Evolutionary conservation across 1,284 basidiomycete species (phyloP).

Genomic region (Meripilus lineatus): DNA sequence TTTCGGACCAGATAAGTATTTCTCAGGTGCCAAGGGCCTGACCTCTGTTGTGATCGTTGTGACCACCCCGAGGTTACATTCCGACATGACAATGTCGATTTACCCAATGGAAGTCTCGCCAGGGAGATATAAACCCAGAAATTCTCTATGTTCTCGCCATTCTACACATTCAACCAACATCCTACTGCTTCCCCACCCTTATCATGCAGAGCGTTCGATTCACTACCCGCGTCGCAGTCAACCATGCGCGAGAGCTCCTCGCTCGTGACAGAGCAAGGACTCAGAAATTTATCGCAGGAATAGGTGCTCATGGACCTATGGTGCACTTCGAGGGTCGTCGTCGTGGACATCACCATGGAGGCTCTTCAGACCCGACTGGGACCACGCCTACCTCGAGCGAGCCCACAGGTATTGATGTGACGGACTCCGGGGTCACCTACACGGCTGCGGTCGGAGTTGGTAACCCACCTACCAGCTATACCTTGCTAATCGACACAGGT

Average conservation of each 20-base stretch:
- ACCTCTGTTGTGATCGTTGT: too few relatives aligned
- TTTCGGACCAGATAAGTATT: too few relatives aligned
- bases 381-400: constrained; percentile 7
- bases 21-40: too few relatives aligned
- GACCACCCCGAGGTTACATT: too few relatives aligned
- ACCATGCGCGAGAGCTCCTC: constrained; percentile 42
- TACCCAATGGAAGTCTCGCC: too few relatives aligned
- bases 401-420: constrained; percentile 42
- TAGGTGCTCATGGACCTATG: constrained; percentile 47
- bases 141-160: too few relatives aligned
- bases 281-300: constrained; percentile 44
- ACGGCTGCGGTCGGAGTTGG: constrained; percentile 53
- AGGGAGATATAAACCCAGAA: too few relatives aligned
- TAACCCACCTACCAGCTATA: constrained; percentile 51
- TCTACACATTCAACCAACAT: too few relatives aligned
- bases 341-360: constrained; percentile 22
- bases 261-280: constrained; percentile 49
- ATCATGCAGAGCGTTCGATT: too few relatives aligned
- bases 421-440: constrained; percentile 52
- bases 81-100: too few relatives aligned
- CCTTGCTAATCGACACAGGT: constrained; percentile 54
- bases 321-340: constrained; percentile 16
- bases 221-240: constrained; percentile 33
- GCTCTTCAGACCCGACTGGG: constrained; percentile 9
- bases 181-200: too few relatives aligned